Percentiles rank a stretch among this genome's conserved stretches.
phyloP scores from a whole-genome alignment of 345 rosid genomes.

The Acer saccharum region DNA sequence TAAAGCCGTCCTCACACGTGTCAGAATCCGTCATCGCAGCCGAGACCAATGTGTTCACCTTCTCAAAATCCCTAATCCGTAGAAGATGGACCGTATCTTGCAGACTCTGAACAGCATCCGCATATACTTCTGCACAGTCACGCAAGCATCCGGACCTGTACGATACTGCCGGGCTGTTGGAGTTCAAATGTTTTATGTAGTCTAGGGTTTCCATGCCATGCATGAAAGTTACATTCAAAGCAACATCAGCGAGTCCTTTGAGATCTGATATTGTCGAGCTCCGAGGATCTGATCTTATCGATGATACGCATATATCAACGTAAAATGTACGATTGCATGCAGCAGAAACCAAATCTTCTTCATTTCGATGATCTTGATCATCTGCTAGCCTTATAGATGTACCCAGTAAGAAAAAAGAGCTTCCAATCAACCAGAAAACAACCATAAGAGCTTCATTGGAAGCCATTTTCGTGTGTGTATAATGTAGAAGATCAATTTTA shows the following conservation, averaged over 20 bases:
- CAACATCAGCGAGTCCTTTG: slow-evolving; percentile 25
- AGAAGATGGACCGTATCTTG: slow-evolving; percentile 19
- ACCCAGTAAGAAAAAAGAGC: not conserved
- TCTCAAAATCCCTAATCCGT: slow-evolving; percentile 5
- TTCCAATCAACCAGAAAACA: not conserved
- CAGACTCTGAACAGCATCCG: slow-evolving; percentile 16
- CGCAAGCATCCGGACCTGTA: slow-evolving; percentile 11
- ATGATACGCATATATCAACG: slow-evolving; percentile 17
- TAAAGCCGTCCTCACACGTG: slow-evolving; percentile 25
- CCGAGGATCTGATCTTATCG: slow-evolving; percentile 30
- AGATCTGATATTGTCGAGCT: slow-evolving; percentile 28
- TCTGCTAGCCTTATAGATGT: not conserved
- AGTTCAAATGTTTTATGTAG: slow-evolving; percentile 4
- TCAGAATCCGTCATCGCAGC: slow-evolving; percentile 35
- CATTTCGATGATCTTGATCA: not conserved
- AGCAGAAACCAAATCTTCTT: slow-evolving; percentile 24
- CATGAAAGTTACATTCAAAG: slow-evolving; percentile 13
- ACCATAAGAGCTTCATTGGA: not conserved
- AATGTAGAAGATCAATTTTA: not conserved
- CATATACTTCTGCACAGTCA: slow-evolving; percentile 20
- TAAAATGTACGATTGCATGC: slow-evolving; percentile 26
- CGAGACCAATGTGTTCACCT: slow-evolving; percentile 20
- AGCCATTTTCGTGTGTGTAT: not conserved
- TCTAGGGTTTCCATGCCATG: slow-evolving; percentile 19
- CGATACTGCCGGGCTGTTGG: not conserved